Base-by-base conservation (phyloP, 1,284 basidiomycete species). In the Pyrrhoderma noxium region DNA sequence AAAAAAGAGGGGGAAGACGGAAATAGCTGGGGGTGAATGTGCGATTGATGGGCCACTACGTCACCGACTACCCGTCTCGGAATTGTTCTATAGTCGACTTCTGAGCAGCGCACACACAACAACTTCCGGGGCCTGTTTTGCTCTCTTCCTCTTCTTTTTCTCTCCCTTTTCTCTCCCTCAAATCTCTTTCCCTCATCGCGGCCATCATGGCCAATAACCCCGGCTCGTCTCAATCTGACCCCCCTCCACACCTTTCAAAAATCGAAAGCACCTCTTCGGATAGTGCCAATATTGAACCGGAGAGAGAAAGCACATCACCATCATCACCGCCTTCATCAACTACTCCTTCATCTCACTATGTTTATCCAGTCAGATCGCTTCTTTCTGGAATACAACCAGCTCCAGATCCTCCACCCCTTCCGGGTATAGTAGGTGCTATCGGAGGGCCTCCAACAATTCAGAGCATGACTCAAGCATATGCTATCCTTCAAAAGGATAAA, bases 301-400 rank as follows among this genome's bases (percentile, higher is more conserved):
- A 31, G 7, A 31, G 7, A 31, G 27, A 5, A 31, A 31, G 5
- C 11, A 31, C 27, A 31, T 31, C 27, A 5, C 27, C 27, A 31
- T 5, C 27, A 5, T 22, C 44, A 21, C n/a, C 46, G 8, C 19
- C 40, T 27, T 18, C 36, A 8, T 39, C 41, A 40, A n/a, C 23
- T 34, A n/a, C 56, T 57, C 11, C 51, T 41, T 41, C 40, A 8
- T 13, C 38, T 7, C 40, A 45, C 40, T 62, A 61, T 56, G 62
- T 68, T 36, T 68, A 67, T 42, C 67, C 66, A 9, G 60, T 67
- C 39, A 61, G 62, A 19, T 64, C 67, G 9, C 56, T 68, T 14
- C 60, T 67, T 18, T 58, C 53, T 40, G 62, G 64, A 11, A 64
- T 67, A 22, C 64, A 63, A 23, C 57, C 63, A 1, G 61, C 47